Percentiles rank a stretch among this genome's conserved stretches.
Evolutionary conservation across 2,329 filamentous ascomycete genomes (phyloP).

Genomic region (Elsinoe batatas): DNA sequence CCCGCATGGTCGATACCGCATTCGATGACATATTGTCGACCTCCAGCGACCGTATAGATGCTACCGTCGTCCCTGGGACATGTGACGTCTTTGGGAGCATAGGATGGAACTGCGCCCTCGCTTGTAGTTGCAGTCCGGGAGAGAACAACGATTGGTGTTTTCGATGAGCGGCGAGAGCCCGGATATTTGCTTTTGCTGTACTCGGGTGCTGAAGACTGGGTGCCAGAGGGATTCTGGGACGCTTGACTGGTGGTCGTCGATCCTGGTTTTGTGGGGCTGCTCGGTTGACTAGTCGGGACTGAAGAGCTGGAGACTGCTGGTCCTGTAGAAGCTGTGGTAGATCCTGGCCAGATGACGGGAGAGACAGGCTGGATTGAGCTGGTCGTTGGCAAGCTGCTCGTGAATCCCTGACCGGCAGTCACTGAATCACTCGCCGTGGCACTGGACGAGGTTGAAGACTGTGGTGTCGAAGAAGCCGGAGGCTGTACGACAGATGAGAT

Average conservation of each 20-base stretch:
- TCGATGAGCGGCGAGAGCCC: background rate
- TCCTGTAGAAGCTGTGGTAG: background rate
- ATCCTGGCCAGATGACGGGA: background rate
- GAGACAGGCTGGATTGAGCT: background rate
- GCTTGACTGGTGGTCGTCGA: background rate
- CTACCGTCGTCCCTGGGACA: constrained; percentile 4
- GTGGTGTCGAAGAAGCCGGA: too few species aligned
- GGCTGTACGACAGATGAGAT: too few species aligned
- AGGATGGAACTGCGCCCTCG: background rate
- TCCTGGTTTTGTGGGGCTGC: background rate
- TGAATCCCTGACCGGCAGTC: background rate
- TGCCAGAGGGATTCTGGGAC: background rate
- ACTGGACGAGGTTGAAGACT: too few species aligned
- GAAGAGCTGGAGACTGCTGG: background rate
- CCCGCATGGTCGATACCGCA: constrained; percentile 20
- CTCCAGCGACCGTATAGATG: constrained; percentile 15
- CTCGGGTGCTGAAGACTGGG: background rate
- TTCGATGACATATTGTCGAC: constrained; percentile 23
- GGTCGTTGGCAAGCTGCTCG: background rate
- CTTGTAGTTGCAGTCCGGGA: background rate
- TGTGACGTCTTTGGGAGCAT: background rate
- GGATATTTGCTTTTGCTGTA: background rate
- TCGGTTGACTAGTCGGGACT: background rate
- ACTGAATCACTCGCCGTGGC: too few species aligned
- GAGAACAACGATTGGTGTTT: background rate